These are phyloP conservation scores for Lodderomyces theae DNA, from an alignment of 1,139 yeast species.

Conservation along the genomic window DNA sequence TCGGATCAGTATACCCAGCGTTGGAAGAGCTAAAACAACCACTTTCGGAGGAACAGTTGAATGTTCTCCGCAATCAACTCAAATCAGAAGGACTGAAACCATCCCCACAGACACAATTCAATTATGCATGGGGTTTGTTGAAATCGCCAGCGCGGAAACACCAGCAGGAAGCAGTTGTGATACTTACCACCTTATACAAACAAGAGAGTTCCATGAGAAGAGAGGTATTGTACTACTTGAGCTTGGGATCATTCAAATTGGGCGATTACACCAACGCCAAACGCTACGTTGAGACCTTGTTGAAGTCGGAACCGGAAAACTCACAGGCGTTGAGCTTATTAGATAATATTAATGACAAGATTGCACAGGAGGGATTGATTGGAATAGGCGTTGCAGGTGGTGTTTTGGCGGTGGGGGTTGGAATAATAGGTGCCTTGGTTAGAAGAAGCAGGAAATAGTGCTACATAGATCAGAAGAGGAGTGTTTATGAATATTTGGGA, in stretches of 20 bases:
- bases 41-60: constrained; percentile 70
- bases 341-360: constrained; percentile 75
- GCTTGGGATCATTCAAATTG: constrained; percentile 83
- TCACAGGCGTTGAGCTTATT: constrained; percentile 71
- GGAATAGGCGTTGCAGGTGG: constrained; percentile 89
- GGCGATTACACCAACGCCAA: constrained; percentile 88
- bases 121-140: constrained; percentile 94
- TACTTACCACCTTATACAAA: constrained; percentile 71
- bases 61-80: constrained; percentile 72
- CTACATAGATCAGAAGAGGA: neutral
- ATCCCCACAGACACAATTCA: constrained; percentile 80
- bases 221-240: constrained; percentile 83
- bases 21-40: constrained; percentile 52
- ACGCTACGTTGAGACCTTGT: constrained; percentile 75
- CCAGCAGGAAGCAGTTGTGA: constrained; percentile 75
- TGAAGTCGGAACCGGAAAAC: constrained; percentile 80
- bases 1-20: constrained; percentile 31
- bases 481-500: neutral
- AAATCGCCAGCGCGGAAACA: constrained; percentile 61
- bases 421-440: constrained; percentile 58
- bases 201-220: constrained; percentile 81
- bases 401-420: constrained; percentile 77
- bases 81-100: constrained; percentile 78
- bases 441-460: constrained; percentile 29
- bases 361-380: constrained; percentile 81